A percentile compares a stretch with the other conserved stretches of the same genome.
Evolutionary conservation across 345 rosid species (phyloP).

Genomic region (Aquilaria sinensis): DNA sequence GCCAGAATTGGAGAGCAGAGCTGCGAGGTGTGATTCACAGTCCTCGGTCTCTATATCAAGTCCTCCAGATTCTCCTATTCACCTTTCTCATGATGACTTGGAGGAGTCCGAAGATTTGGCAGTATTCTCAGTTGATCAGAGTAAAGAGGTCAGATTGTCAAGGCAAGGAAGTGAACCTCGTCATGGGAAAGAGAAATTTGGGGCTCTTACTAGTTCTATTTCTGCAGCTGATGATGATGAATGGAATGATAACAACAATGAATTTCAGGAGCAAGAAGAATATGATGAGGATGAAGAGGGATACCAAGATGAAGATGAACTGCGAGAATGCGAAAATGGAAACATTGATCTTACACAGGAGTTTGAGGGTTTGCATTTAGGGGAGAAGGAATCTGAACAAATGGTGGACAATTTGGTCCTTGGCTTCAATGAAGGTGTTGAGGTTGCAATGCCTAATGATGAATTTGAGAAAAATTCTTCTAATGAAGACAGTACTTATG

Average conservation of each 20-base stretch:
- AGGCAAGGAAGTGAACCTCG: constrained; percentile 32
- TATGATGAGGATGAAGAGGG: constrained; percentile 94
- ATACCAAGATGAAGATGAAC: constrained; percentile 78
- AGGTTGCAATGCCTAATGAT: constrained; percentile 75
- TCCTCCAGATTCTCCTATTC: constrained; percentile 87
- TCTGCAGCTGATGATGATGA: constrained; percentile 81
- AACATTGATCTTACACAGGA: constrained; percentile 47
- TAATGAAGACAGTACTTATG: constrained; percentile 38
- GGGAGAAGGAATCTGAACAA: constrained; percentile 45
- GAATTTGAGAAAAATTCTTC: constrained; percentile 58
- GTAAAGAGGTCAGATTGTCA: constrained; percentile 31
- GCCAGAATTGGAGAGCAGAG: constrained; percentile 35
- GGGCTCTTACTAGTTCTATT: constrained; percentile 39
- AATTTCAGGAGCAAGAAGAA: constrained; percentile 85
- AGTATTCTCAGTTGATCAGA: constrained; percentile 38
- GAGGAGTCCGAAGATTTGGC: constrained; percentile 75
- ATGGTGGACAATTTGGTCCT: constrained; percentile 55
- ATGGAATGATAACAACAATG: constrained; percentile 64
- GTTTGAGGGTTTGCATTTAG: constrained; percentile 53
- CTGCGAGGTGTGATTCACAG: constrained; percentile 78
- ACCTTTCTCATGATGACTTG: constrained; percentile 92
- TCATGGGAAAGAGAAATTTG: constrained; percentile 35
- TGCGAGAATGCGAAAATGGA: constrained; percentile 62
- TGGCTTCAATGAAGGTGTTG: constrained; percentile 88
- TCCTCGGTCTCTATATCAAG: constrained; percentile 92